Evolutionary conservation across 192 early-diverging fungal genomes (phyloP).

Genomic region (Bifiguratus adelaidae): DNA sequence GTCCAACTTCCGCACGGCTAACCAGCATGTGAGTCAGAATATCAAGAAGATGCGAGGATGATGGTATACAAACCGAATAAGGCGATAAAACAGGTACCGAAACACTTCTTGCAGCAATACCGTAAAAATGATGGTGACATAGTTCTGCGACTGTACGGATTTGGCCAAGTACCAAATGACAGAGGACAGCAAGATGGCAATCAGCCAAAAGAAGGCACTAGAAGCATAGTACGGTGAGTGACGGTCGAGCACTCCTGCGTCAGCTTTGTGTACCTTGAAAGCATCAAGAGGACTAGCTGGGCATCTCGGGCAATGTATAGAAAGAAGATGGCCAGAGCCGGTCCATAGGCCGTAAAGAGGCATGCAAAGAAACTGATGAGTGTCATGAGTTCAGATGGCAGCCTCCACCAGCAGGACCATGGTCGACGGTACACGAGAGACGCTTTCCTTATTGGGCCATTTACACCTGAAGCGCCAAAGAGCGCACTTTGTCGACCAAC

Average conservation of each 20-base stretch:
- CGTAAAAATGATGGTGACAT: constrained; percentile 43
- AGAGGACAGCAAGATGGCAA: constrained; percentile 60
- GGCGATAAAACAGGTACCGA: constrained; percentile 47
- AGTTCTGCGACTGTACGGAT: constrained; percentile 20
- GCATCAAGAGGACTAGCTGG: constrained; percentile 59
- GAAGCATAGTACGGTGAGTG: not conserved
- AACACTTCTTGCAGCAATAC: constrained; percentile 58
- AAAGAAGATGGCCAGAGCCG: constrained; percentile 60
- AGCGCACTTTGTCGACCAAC: too few relatives aligned
- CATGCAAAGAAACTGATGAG: constrained; percentile 63
- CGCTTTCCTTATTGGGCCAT: too few relatives aligned
- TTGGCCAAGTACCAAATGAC: constrained; percentile 57
- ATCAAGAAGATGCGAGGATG: not conserved
- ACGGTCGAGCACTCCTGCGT: too few relatives aligned
- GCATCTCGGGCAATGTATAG: constrained; percentile 53
- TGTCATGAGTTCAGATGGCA: too few relatives aligned
- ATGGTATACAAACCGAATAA: constrained; percentile 29
- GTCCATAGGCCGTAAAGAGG: constrained; percentile 63
- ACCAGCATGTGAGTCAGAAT: not conserved
- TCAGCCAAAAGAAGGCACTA: constrained; percentile 78
- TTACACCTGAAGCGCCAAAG: too few relatives aligned
- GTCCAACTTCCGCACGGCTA: constrained; percentile 54
- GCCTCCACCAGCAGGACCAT: too few relatives aligned
- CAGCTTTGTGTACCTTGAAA: constrained; percentile 76
- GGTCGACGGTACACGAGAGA: too few relatives aligned